Percentiles rank a stretch among this genome's conserved stretches.
Evolutionary conservation across 345 rosid genomes (phyloP).

Genomic region (Excoecaria agallocha): DNA sequence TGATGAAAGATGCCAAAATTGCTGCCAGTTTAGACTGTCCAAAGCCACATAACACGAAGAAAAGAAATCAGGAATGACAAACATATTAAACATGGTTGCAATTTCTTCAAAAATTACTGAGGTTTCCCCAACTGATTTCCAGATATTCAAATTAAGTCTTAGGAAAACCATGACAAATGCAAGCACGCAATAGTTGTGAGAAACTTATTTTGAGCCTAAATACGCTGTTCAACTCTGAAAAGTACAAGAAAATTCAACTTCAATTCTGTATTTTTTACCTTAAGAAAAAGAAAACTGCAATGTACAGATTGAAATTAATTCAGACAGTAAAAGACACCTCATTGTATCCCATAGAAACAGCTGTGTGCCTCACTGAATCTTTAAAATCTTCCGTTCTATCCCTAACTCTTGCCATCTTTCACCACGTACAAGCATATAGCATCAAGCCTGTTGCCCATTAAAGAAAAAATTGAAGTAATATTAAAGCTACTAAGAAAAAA

Average conservation of each 20-base stretch:
- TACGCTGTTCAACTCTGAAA: not conserved
- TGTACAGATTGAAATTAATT: not conserved
- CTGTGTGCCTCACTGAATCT: conserved; percentile 65
- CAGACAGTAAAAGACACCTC: conserved; percentile 44
- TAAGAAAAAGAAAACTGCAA: not conserved
- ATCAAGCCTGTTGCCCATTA: not conserved
- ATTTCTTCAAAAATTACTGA: no score
- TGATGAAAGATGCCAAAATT: conserved; percentile 79
- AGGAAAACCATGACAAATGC: not conserved
- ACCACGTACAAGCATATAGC: not conserved
- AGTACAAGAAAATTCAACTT: not conserved
- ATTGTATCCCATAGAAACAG: conserved; percentile 55
- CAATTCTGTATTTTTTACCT: not conserved
- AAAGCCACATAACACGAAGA: not conserved
- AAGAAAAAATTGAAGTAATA: no score
- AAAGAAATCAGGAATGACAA: not conserved
- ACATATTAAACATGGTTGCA: no score
- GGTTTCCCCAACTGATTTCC: no score
- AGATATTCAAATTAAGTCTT: no score
- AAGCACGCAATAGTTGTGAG: not conserved
- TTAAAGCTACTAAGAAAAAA: no score
- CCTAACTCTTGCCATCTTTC: conserved; percentile 62
- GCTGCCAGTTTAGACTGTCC: conserved; percentile 69
- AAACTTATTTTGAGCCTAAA: not conserved
- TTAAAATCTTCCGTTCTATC: conserved; percentile 86